Evolutionary conservation across 2,329 filamentous ascomycete species (phyloP), one percentile per base, ranked within the genome.

Genomic region (Apiospora phragmitis): DNA sequence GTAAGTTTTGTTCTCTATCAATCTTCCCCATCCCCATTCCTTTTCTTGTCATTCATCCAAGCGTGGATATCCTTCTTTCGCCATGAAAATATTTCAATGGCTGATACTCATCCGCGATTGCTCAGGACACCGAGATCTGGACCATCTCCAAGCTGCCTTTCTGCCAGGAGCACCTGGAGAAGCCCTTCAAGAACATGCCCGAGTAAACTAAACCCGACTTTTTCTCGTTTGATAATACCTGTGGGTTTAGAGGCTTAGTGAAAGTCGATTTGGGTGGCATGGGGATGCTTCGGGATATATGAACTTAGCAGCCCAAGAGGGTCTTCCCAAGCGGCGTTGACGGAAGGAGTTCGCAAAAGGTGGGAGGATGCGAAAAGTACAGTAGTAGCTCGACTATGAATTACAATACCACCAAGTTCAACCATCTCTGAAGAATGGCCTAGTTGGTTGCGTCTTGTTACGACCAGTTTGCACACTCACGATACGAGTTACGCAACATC

Each of bases 91-190:
- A 29, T 11, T 35, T 12, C 51, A 35, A 35, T 38, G 32, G 32
- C 55, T 62, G 24, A 62, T 62, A 14, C 55, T 35, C 38, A 4
- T 26, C 12, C 12, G 55, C 55, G 8, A 38, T 35, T 24, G 2
- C 14, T 12, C 35, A 89, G 86, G 86, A 90, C 75, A 90, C 89
- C 75, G 90, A 92, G 83, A 92, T 92, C 82, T 92, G 90, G 90
- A 91, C 89, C 67, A 87, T 84, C 73, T 80, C 88, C 83, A 92
- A 92, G 86, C 86, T 92, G 74, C 90, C 90, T 21, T 92, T 92
- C 84, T 91, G 90, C 84, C 85, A 89, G 83, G 90, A 92, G 84
- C 81, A 87, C 74, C 84, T 92, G 72, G 88, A 83, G 67, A 88
- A 91, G 79, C 84, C 89, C 3, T 92, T 92, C 79, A 79, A 86